phyloP scores from a whole-genome alignment of 2,329 filamentous ascomycete species.

The Pyrenophora teres region DNA sequence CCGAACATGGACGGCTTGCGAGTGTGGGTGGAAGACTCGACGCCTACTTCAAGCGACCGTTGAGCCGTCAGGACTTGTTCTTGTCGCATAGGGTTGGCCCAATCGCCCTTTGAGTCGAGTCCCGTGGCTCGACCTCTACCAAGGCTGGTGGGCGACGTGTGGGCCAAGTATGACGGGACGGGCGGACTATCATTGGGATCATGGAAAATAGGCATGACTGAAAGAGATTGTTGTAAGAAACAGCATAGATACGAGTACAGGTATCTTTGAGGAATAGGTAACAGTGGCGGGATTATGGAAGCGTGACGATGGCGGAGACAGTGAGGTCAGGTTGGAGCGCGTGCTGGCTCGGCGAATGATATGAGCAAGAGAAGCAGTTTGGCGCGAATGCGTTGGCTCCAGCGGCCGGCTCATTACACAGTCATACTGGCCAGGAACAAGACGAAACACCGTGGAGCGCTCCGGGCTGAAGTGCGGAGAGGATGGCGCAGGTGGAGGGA shows the following conservation, averaged over 20 bases:
- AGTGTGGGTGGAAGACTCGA: constrained; percentile 26
- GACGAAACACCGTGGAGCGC: constrained; percentile 29
- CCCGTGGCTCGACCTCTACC: constrained; percentile 23
- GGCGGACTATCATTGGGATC: constrained; percentile 40
- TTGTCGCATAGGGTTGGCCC: constrained; percentile 14
- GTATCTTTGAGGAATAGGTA: constrained; percentile 6
- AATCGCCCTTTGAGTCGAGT: constrained; percentile 10
- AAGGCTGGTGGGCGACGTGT: constrained; percentile 17
- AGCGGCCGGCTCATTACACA: constrained; percentile 30
- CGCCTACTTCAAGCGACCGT: constrained; percentile 12
- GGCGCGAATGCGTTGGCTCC: constrained; percentile 42
- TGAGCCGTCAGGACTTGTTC: constrained; percentile 4
- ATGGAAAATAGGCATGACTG: constrained; percentile 49
- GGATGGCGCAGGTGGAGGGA: constrained; percentile 28
- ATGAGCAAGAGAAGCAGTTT: constrained; percentile 36
- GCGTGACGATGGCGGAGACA: constrained; percentile 28
- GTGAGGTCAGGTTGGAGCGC: constrained; percentile 40
- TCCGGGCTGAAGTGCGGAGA: constrained; percentile 26
- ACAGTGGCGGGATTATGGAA: constrained; percentile 15
- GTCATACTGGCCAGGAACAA: constrained; percentile 20
- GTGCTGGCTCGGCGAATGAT: constrained; percentile 36
- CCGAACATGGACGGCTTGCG: constrained; percentile 52
- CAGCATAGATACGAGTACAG: constrained; percentile 32
- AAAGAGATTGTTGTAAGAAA: constrained; percentile 19
- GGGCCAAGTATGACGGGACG: constrained; percentile 22